A percentile compares a stretch with the other conserved stretches of the same genome.
phyloP scores from a whole-genome alignment of 2,329 filamentous ascomycete genomes.

The Helicocarpus griseus region DNA sequence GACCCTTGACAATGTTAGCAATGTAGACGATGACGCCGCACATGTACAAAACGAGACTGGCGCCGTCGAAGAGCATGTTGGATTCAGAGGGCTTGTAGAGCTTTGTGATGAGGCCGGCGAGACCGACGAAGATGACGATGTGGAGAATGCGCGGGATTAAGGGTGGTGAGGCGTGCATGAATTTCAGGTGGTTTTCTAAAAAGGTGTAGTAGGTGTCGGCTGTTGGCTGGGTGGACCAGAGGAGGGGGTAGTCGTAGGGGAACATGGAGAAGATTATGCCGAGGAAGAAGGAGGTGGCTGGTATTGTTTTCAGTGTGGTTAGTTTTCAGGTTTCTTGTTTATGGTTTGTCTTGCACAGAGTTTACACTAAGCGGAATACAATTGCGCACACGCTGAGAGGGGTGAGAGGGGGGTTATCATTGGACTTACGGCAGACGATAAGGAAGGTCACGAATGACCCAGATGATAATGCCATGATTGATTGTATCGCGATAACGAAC shows the following conservation, averaged over 20 bases:
- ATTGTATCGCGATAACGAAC: neutral
- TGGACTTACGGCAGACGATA: conserved; percentile 78
- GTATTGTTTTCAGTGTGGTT: neutral
- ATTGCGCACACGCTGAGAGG: no score
- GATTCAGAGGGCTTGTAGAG: conserved; percentile 88
- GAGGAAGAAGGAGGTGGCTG: conserved; percentile 92
- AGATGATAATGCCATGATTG: conserved; percentile 27
- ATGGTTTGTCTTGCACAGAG: neutral
- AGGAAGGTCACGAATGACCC: conserved; percentile 89
- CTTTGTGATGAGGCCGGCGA: conserved; percentile 84
- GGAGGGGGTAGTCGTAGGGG: conserved; percentile 61
- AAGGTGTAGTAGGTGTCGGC: conserved; percentile 62
- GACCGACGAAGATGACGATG: conserved; percentile 81
- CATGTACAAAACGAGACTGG: conserved; percentile 62
- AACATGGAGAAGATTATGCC: conserved; percentile 94
- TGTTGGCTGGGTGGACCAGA: conserved; percentile 35
- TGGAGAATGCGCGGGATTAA: conserved; percentile 89
- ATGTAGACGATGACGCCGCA: conserved; percentile 89
- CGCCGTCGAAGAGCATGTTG: conserved; percentile 88
- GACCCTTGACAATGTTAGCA: conserved; percentile 90
- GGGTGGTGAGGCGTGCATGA: conserved; percentile 83
- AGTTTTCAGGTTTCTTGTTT: conserved; percentile 6
- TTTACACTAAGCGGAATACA: neutral
- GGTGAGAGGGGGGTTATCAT: conserved; percentile 7
- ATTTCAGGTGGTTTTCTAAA: conserved; percentile 80